These are phyloP conservation scores for Scenedesmus sp. DNA, from an alignment of 163 green algal genomes.

Conservation along the genomic window DNA sequence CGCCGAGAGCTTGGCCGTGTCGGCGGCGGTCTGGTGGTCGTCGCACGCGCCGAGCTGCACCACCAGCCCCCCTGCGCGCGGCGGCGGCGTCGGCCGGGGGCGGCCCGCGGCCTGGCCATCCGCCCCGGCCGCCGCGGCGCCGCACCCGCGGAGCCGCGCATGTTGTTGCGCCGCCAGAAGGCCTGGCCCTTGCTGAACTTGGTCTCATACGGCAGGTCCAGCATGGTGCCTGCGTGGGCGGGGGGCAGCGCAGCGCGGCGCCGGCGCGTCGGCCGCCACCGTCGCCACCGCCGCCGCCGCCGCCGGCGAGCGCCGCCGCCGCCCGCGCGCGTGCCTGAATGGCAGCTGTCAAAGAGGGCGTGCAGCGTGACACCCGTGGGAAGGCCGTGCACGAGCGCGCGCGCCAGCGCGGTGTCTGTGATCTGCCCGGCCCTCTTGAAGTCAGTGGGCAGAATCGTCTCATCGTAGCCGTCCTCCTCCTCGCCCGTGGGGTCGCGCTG, in stretches of 20 bases:
- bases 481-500: constrained; percentile 43
- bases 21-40: constrained; percentile 51
- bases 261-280: no score
- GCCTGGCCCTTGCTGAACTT: neutral
- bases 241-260: no score
- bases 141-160: constrained; percentile 22
- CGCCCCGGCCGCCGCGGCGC: neutral
- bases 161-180: constrained; percentile 14
- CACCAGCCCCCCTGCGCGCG: constrained; percentile 25
- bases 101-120: no score
- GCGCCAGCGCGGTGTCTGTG: constrained; percentile 90
- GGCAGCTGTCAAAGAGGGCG: constrained; percentile 88
- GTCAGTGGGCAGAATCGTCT: constrained; percentile 89
- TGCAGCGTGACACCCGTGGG: constrained; percentile 78
- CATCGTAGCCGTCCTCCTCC: constrained; percentile 65
- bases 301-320: no score
- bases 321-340: constrained; percentile 15
- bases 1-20: constrained; percentile 47
- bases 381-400: constrained; percentile 76
- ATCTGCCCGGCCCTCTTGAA: constrained; percentile 78
- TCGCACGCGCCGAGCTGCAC: constrained; percentile 47
- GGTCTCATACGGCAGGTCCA: constrained; percentile 74
- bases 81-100: constrained; percentile 8
- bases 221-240: constrained; percentile 80
- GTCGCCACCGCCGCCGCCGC: no score